Evolutionary conservation across 805 yeast species (phyloP).

Genomic region (Candida vaughaniae): DNA sequence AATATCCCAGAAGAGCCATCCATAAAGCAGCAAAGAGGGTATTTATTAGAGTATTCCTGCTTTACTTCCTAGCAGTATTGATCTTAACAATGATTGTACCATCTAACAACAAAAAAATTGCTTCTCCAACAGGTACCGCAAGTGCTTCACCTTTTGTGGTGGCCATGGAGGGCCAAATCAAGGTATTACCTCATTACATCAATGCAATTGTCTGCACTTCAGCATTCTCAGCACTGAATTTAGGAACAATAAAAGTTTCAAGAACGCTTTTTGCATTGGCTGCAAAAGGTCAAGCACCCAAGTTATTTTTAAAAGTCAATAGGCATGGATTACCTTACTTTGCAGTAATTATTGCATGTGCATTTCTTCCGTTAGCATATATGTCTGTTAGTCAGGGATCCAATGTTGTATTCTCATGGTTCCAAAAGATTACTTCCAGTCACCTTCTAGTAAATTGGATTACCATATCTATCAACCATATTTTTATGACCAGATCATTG

Average conservation of each 20-base stretch:
- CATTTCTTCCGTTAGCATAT: slow-evolving; percentile 33
- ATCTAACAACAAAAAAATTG: slow-evolving; percentile 23
- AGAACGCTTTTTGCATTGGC: slow-evolving; percentile 30
- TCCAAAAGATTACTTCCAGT: slow-evolving; percentile 63
- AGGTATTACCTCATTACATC: slow-evolving; percentile 35
- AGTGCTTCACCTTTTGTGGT: slow-evolving; percentile 41
- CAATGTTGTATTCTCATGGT: slow-evolving; percentile 56
- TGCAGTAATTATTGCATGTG: slow-evolving; percentile 17
- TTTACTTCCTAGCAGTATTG: slow-evolving; percentile 31
- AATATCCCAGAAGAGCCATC: slow-evolving; percentile 32
- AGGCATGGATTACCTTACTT: slow-evolving; percentile 21
- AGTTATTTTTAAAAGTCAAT: slow-evolving; percentile 26
- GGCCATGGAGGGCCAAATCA: slow-evolving; percentile 35
- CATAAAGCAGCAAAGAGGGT: slow-evolving; percentile 29
- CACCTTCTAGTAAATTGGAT: slow-evolving; percentile 64
- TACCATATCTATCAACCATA: slow-evolving; percentile 55
- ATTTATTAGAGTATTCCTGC: slow-evolving; percentile 25
- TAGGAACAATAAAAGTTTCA: slow-evolving; percentile 25
- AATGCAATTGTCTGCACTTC: slow-evolving; percentile 41
- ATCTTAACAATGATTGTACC: slow-evolving; percentile 34
- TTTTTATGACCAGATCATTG: slow-evolving; percentile 50
- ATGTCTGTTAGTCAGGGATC: slow-evolving; percentile 50
- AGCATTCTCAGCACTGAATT: slow-evolving; percentile 41
- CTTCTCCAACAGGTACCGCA: slow-evolving; percentile 28
- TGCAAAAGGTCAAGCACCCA: slow-evolving; percentile 35